Conservation (phyloP, 2,329 filamentous ascomycete species). For the Fusarium floridanum region DNA sequence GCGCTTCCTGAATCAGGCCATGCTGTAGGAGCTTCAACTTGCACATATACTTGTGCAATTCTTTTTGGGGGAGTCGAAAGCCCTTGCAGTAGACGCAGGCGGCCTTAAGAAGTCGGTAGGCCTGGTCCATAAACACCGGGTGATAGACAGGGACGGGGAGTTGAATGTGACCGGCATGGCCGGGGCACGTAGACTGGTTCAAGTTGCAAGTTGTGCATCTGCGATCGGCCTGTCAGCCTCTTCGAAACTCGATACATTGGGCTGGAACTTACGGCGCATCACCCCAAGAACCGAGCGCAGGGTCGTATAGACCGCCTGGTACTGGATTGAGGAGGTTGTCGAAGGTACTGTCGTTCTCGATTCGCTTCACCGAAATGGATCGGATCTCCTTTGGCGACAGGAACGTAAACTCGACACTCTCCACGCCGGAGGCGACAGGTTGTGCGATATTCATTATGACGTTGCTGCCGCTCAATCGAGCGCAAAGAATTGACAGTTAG, state of each 20-base stretch:
- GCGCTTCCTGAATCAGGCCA: constrained; percentile 80
- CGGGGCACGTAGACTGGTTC: constrained; percentile 84
- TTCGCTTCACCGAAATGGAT: constrained; percentile 90
- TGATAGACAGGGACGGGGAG: constrained; percentile 95
- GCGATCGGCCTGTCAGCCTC: constrained; percentile 11
- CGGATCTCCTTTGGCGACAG: constrained; percentile 86
- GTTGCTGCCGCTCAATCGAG: constrained; percentile 32
- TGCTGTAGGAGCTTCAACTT: constrained; percentile 88
- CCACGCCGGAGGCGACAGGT: constrained; percentile 85
- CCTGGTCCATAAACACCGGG: constrained; percentile 95
- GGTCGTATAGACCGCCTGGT: constrained; percentile 91
- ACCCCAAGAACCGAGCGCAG: constrained; percentile 89
- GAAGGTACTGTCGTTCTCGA: constrained; percentile 94
- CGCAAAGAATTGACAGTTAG: constrained; percentile 37
- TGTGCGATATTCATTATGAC: constrained; percentile 78
- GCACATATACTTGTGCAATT: constrained; percentile 84
- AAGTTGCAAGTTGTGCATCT: constrained; percentile 95
- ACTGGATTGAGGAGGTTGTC: constrained; percentile 91
- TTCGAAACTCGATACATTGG: neutral
- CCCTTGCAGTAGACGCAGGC: constrained; percentile 93
- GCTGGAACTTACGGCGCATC: constrained; percentile 75
- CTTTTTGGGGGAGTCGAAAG: constrained; percentile 81
- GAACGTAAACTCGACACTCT: constrained; percentile 90
- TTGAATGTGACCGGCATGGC: constrained; percentile 95
- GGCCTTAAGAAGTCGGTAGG: constrained; percentile 84